Conservation (phyloP, 179 eudicot species). For the Actinidia chinensis region DNA sequence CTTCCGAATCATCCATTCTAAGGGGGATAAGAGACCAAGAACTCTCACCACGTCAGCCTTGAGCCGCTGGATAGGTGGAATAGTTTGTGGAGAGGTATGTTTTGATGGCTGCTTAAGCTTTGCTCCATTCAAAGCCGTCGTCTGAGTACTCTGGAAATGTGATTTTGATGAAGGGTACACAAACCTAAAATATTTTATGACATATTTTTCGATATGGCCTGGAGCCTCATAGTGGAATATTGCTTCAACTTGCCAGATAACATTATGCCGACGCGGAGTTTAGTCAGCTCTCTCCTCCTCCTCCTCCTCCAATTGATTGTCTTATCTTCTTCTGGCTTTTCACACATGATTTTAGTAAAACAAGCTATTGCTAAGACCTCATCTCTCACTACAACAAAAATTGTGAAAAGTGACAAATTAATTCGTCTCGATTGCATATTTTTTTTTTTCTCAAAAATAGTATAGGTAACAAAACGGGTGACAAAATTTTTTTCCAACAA, state of each 20-base stretch:
- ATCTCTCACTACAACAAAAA: no score
- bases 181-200: conserved; percentile 18
- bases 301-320: background rate
- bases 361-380: no score
- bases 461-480: no score
- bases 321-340: no score
- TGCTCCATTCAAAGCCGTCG: conserved; percentile 41
- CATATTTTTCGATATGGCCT: conserved; percentile 23
- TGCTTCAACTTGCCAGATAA: conserved; percentile 36
- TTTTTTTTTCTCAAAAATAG: no score
- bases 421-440: no score
- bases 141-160: conserved; percentile 54
- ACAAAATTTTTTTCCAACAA: no score
- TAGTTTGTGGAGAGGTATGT: conserved; percentile 48
- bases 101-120: conserved; percentile 45
- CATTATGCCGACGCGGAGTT: conserved; percentile 35
- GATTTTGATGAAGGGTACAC: conserved; percentile 48
- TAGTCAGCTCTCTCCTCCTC: conserved; percentile 25
- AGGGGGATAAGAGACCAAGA: conserved; percentile 37
- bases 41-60: conserved; percentile 44
- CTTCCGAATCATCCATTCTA: conserved; percentile 43
- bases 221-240: conserved; percentile 36
- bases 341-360: no score
- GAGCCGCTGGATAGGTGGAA: conserved; percentile 41
- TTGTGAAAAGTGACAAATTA: no score